Conservation (phyloP, 2,329 filamentous ascomycete genomes). For the Dothistroma pini region DNA sequence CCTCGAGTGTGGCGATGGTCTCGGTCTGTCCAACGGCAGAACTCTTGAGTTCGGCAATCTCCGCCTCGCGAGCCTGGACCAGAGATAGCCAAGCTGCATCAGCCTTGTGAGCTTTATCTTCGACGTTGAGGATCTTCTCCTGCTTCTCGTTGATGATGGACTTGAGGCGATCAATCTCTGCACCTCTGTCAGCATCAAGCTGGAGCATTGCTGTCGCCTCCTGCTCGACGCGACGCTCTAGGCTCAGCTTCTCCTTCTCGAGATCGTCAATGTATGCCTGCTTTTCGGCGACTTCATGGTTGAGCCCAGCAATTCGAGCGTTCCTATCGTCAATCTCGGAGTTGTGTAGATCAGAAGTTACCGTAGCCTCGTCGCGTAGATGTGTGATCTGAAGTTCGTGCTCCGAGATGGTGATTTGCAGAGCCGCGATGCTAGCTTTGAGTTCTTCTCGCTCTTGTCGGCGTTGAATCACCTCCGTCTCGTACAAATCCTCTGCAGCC, state of each 20-base stretch:
- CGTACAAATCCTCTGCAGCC: slow-evolving; percentile 21
- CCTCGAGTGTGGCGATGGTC: slow-evolving; percentile 26
- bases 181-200: slow-evolving; percentile 32
- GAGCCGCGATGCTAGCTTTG: slow-evolving; percentile 25
- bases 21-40: slow-evolving; percentile 15
- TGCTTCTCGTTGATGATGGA: slow-evolving; percentile 33
- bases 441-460: slow-evolving; percentile 26
- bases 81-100: slow-evolving; percentile 42
- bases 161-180: slow-evolving; percentile 33
- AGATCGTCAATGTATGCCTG: slow-evolving; percentile 24
- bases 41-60: slow-evolving; percentile 36
- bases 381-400: slow-evolving; percentile 3
- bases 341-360: slow-evolving; percentile 27
- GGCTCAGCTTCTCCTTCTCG: slow-evolving; percentile 27
- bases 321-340: slow-evolving; percentile 35
- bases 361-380: slow-evolving; percentile 26
- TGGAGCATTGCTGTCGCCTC: slow-evolving; percentile 37
- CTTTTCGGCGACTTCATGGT: slow-evolving; percentile 24
- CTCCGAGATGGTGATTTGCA: slow-evolving; percentile 26
- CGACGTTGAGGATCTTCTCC: slow-evolving; percentile 32
- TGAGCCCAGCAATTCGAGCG: slow-evolving; percentile 32
- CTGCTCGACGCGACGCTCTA: slow-evolving; percentile 35
- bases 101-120: slow-evolving; percentile 33
- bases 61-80: slow-evolving; percentile 37
- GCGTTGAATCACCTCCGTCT: slow-evolving; percentile 16